phyloP scores from a whole-genome alignment of 768 basidiomycete genomes.

The Tylopilus intermedius region DNA sequence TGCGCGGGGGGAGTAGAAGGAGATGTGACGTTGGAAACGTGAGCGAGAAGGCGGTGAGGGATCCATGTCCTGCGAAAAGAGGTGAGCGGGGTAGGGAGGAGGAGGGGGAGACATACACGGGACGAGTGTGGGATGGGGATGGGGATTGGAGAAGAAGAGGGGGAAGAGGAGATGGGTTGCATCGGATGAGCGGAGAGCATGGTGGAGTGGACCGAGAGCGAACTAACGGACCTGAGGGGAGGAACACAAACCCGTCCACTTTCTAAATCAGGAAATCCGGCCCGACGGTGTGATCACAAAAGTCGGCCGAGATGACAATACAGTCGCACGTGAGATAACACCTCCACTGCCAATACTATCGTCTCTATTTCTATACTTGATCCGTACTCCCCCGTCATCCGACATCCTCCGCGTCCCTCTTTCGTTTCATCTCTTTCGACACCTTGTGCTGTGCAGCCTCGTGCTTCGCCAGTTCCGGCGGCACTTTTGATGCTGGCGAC shows the following conservation, averaged over 20 bases:
- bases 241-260: background rate
- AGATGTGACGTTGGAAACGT: slow-evolving; percentile 24
- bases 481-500: slow-evolving; percentile 87
- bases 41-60: slow-evolving; percentile 20
- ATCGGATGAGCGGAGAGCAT: slow-evolving; percentile 40
- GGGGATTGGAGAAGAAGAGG: background rate
- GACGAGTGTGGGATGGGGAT: background rate
- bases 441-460: slow-evolving; percentile 89
- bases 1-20: slow-evolving; percentile 21
- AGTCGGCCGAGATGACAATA: slow-evolving; percentile 12
- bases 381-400: slow-evolving; percentile 29
- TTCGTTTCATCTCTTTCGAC: slow-evolving; percentile 92
- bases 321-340: too few relatives aligned
- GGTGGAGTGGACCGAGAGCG: background rate
- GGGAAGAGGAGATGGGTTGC: slow-evolving; percentile 19
- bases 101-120: background rate
- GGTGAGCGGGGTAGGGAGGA: background rate
- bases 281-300: slow-evolving; percentile 14
- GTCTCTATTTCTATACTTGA: background rate
- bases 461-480: slow-evolving; percentile 84
- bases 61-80: background rate
- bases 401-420: slow-evolving; percentile 78
- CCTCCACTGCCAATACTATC: too few relatives aligned
- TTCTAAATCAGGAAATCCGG: slow-evolving; percentile 19
- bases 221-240: too few relatives aligned